phyloP scores from a whole-genome alignment of 495 filamentous ascomycete genomes.

The Tuber aestivum region DNA sequence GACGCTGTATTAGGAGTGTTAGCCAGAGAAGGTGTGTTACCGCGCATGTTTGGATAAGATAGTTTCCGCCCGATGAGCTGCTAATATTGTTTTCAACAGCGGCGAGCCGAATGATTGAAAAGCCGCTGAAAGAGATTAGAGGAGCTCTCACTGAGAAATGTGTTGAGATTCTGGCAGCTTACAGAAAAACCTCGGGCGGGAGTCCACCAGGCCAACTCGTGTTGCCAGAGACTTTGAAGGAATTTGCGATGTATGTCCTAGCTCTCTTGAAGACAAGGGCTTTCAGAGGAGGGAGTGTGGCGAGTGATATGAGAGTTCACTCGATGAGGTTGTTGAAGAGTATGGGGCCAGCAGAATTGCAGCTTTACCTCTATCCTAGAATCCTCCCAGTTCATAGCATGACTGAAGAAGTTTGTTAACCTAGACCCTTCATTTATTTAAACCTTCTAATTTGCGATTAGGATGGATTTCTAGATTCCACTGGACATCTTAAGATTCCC shows the following conservation, averaged over 20 bases:
- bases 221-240: slow-evolving; percentile 90
- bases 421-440: slow-evolving; percentile 55
- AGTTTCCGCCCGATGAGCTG: background rate
- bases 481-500: slow-evolving; percentile 79
- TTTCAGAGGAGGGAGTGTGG: slow-evolving; percentile 86
- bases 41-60: background rate
- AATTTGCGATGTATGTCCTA: slow-evolving; percentile 97
- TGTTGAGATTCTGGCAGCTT: slow-evolving; percentile 86
- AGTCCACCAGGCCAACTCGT: slow-evolving; percentile 92
- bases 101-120: slow-evolving; percentile 71
- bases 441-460: slow-evolving; percentile 47
- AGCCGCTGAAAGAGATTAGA: slow-evolving; percentile 80
- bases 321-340: slow-evolving; percentile 84
- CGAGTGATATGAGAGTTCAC: slow-evolving; percentile 84
- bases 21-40: slow-evolving; percentile 68
- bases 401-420: slow-evolving; percentile 54
- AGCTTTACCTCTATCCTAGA: slow-evolving; percentile 89
- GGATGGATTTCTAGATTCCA: slow-evolving; percentile 79
- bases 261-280: slow-evolving; percentile 83
- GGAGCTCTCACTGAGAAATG: slow-evolving; percentile 80
- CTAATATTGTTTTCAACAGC: slow-evolving; percentile 46
- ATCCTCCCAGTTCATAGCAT: slow-evolving; percentile 91
- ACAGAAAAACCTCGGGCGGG: slow-evolving; percentile 79
- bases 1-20: slow-evolving; percentile 82
- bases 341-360: slow-evolving; percentile 78